phyloP scores from a whole-genome alignment of 148 eudicot genomes.

The Amaranthus cruentus region DNA sequence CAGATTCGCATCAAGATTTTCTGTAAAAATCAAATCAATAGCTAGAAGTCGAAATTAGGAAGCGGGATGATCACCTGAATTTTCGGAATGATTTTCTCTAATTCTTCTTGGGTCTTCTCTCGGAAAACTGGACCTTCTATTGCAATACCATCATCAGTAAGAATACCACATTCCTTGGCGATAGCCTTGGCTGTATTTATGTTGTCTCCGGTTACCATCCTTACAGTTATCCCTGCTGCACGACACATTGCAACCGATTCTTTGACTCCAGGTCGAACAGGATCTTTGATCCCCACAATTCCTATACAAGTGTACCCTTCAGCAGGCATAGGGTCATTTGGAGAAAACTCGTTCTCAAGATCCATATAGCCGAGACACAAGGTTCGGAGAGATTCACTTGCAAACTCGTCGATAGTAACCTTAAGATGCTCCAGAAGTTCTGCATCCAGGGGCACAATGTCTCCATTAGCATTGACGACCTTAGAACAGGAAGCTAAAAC shows the following conservation, averaged over 20 bases:
- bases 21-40: no score
- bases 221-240: constrained; percentile 85
- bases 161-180: constrained; percentile 98
- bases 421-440: constrained; percentile 47
- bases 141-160: constrained; percentile 90
- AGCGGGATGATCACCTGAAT: constrained; percentile 37
- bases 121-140: constrained; percentile 95
- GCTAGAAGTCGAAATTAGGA: no score
- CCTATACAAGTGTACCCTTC: constrained; percentile 85
- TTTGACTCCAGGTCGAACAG: constrained; percentile 92
- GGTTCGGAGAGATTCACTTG: constrained; percentile 82
- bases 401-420: constrained; percentile 66
- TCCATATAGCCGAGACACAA: constrained; percentile 85
- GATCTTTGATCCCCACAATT: constrained; percentile 95
- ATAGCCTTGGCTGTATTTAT: constrained; percentile 97
- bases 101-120: constrained; percentile 67
- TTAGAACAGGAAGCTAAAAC: constrained; percentile 82
- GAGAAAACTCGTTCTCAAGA: constrained; percentile 53
- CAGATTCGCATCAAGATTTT: no score
- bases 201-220: constrained; percentile 98
- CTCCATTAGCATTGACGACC: constrained; percentile 62
- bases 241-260: constrained; percentile 94
- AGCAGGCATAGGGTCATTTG: constrained; percentile 54
- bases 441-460: constrained; percentile 66
- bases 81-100: constrained; percentile 66